Conservation (phyloP, 768 basidiomycete species). For the Russula griseocarnosa region DNA sequence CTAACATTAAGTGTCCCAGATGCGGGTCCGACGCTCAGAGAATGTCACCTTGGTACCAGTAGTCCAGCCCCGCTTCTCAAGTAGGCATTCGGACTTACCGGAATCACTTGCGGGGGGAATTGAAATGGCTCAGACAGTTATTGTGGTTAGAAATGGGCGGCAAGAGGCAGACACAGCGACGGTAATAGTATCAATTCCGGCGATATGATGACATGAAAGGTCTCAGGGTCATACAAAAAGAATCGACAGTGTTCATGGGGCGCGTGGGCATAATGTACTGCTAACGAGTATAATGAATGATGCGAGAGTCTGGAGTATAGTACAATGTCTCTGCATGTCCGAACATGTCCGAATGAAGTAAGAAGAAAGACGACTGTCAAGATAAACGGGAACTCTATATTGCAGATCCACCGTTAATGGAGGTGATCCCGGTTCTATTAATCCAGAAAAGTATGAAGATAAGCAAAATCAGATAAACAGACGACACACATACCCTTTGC, state of each 20-base stretch:
- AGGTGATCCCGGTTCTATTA: conserved; percentile 21
- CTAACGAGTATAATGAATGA: not conserved
- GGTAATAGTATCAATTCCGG: conserved; percentile 33
- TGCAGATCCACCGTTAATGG: conserved; percentile 3
- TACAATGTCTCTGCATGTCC: conserved; percentile 1
- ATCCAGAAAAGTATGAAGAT: not conserved
- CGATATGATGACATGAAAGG: not conserved
- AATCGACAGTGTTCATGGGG: not conserved
- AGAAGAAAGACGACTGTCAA: not conserved
- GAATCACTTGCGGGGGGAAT: conserved; percentile 40
- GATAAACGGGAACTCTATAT: not conserved
- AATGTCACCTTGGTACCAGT: too few species aligned
- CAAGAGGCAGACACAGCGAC: conserved; percentile 27
- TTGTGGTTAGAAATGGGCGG: conserved; percentile 39
- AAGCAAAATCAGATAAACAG: not conserved
- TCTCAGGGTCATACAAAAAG: not conserved
- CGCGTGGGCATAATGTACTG: too few species aligned
- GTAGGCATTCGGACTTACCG: conserved; percentile 37
- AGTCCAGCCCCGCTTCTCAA: conserved; percentile 18
- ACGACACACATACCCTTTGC: conserved; percentile 43
- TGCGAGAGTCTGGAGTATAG: not conserved
- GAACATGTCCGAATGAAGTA: conserved; percentile 3
- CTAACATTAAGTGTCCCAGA: not conserved
- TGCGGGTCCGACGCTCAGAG: not conserved
- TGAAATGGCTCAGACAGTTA: conserved; percentile 40